Evolutionary conservation across 2,329 filamentous ascomycete genomes (phyloP), one percentile per base, ranked within the genome.

Genomic region (Fusarium avenaceum): DNA sequence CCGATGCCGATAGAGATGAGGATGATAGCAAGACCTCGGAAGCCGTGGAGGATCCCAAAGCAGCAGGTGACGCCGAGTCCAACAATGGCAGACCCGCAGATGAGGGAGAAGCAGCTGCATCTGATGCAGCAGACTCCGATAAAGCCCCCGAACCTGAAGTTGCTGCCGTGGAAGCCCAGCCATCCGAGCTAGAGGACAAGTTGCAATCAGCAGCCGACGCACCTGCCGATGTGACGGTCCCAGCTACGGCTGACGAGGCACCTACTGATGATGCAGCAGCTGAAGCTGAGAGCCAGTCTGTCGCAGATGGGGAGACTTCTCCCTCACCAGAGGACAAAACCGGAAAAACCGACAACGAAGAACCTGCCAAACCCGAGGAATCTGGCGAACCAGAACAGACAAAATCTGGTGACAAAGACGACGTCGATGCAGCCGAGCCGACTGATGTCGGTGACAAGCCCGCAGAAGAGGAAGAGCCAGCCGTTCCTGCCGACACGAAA

Each of bases 21-120:
- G 68, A 66, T 28, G 48, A 48, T 15, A 52, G 22, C 26, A 54
- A 53, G 44, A 30, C 53, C 19, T 33, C 22, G 13, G 39, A 69
- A 26, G 24, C 15, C 19, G 26, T 20, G 11, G 48, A 57, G 33
- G 40, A 44, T 9, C 24, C 55, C 35, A 38, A 44, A 39, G 7
- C 43, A 19, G 24, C 28, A 42, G 57, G 32, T 10, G 65, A 63
- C 11, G 32, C 42, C 19, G 45, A 53, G n/a, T 39, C 26, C 17
- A 44, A 53, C 14, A 56, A 52, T 15, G 43, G 45, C 7, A 52
- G 50, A 46, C 28, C 47, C 15, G 35, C 20, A 26, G 62, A 44
- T 3, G 40, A 28, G 24, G 47, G 49, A 35, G 38, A 44, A 24
- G 22, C 26, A 43, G n/a, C 24, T 42, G 14, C 45, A 17, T 26